phyloP scores from a whole-genome alignment of 2,329 filamentous ascomycete species.

The Pleurostoma richardsiae region DNA sequence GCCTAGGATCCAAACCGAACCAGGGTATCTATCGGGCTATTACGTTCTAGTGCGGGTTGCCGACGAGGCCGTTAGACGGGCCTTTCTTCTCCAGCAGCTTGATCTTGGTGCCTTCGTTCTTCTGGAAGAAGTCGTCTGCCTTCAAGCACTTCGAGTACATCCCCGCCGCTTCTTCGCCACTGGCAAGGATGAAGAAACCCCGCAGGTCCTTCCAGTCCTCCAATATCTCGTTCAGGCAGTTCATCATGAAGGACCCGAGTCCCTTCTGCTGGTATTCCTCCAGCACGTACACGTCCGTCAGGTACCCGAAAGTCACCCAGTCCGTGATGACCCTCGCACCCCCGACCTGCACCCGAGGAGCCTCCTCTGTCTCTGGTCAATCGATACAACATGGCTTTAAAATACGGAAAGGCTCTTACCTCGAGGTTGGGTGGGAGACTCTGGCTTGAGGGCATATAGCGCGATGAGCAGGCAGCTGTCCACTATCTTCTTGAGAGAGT shows the following conservation, averaged over 20 bases:
- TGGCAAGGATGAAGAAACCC: constrained; percentile 50
- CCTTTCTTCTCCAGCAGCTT: constrained; percentile 33
- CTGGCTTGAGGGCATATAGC: constrained; percentile 36
- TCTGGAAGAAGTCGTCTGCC: constrained; percentile 19
- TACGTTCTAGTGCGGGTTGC: no score
- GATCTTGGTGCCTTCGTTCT: constrained; percentile 3
- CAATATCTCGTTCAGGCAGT: constrained; percentile 52
- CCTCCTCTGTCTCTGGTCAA: not conserved
- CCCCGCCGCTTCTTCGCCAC: constrained; percentile 20
- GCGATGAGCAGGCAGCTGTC: constrained; percentile 56
- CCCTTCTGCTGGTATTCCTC: constrained; percentile 55
- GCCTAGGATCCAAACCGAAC: not conserved
- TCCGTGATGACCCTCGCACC: constrained; percentile 65
- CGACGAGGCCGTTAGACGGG: constrained; percentile 12
- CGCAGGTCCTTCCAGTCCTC: constrained; percentile 55
- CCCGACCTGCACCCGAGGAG: constrained; percentile 34
- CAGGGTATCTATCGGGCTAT: not conserved
- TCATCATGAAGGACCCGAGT: constrained; percentile 61
- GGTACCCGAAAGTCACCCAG: constrained; percentile 61
- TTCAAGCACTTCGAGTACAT: constrained; percentile 45
- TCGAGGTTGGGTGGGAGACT: constrained; percentile 9
- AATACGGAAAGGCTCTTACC: not conserved
- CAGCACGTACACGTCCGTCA: constrained; percentile 65
- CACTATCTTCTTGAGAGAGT: constrained; percentile 44
- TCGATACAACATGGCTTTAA: constrained; percentile 1